Base-by-base conservation (phyloP, 768 basidiomycete genomes). In the Ramaria sp. region DNA sequence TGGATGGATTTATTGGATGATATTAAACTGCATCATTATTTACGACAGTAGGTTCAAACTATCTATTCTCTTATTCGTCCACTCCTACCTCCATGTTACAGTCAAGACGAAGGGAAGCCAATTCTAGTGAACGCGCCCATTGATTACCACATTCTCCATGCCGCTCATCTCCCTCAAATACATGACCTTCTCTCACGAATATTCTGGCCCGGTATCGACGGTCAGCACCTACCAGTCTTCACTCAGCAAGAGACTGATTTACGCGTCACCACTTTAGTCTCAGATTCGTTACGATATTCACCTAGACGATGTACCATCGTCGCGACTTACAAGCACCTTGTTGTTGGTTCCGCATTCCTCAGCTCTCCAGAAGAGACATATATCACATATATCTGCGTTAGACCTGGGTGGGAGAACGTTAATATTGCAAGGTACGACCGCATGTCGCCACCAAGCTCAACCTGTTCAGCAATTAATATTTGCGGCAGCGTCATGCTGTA, bases 321-420 rank as follows among this genome's bases (percentile, higher is more conserved):
- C 25, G 87, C 85, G 3, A 73, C 71, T 56, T 88, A 88, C 67
- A 83, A 80, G 56, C 66, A 66, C 39, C 70, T 88, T 10, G 85
- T 91, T 5, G 74, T 90, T 7, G 88, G 88, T 15, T 77, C 78
- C 16, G 85, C 83, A 12, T 77, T 90, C 56, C 68, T 89, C 56
- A 87, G 82, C 64, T 88, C 85, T 22, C 88, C 88, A 0, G 76
- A 77, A 48, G 85, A 88, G 64, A 82, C 85, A 3, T 91, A 91
- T 61, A 87, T 91, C 51, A 88, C 86, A 18, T 91, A 88, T 58
- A 73, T 91, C 15, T 83, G 75, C 37, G 88, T 91, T 48, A 81
- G 76, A 60, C 72, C 81, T 16, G 87, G 88, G 9, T 91, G 88
- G 88, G 84, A 90, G 53, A 84, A 83, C 60, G 73, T 80, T 3